Conservation (phyloP, 208 protist species). For the Novymonas esmeraldas region DNA sequence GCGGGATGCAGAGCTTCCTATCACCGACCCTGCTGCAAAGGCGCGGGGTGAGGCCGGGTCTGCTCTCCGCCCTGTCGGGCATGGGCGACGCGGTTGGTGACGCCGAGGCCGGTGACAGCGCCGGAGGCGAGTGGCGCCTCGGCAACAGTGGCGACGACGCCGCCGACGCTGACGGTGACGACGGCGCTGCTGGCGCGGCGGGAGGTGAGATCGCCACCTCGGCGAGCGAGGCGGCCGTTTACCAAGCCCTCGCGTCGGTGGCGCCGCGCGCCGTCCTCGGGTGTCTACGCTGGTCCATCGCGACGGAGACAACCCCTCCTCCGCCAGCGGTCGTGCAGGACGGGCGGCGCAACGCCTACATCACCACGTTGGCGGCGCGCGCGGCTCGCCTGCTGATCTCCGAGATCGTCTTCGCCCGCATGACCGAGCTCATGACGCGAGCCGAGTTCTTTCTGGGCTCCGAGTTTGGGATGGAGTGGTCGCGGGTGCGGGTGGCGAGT, state of each 20-base stretch:
- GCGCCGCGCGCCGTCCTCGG: conserved; percentile 66
- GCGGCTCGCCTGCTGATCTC: conserved; percentile 51
- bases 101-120: not conserved
- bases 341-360: conserved; percentile 15
- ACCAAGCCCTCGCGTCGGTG: conserved; percentile 5
- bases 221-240: not conserved
- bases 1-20: conserved; percentile 35
- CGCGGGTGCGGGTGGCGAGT: not conserved
- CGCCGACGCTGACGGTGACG: not conserved
- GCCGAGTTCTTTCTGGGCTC: conserved; percentile 49
- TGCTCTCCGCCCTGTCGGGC: not conserved
- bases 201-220: not conserved
- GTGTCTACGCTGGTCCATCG: conserved; percentile 70
- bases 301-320: conserved; percentile 37
- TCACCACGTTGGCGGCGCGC: conserved; percentile 49
- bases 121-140: not conserved
- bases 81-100: not conserved
- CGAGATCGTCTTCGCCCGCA: conserved; percentile 49
- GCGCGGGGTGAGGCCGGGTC: not conserved
- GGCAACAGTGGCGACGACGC: conserved; percentile 1
- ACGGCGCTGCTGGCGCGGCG: not conserved
- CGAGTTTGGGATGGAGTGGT: conserved; percentile 3
- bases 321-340: conserved; percentile 25
- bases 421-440: conserved; percentile 68
- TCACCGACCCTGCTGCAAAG: conserved; percentile 21